phyloP scores from a whole-genome alignment of 164 flowering plant genomes.

The Berberis vulgaris region DNA sequence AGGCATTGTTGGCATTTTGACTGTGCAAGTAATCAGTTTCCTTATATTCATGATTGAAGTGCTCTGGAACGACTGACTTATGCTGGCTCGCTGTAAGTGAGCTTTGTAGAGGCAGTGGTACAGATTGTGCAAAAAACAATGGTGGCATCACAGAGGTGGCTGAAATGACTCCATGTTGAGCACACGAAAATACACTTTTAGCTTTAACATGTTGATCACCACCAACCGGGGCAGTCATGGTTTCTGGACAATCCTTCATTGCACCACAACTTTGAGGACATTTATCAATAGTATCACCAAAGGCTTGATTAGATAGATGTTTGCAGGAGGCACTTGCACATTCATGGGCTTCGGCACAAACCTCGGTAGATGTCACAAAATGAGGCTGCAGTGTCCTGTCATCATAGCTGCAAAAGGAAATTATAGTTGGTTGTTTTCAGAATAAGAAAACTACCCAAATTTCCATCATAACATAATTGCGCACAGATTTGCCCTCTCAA shows the following conservation, averaged over 20 bases:
- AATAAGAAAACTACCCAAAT: background rate
- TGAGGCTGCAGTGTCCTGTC: slow-evolving; percentile 24
- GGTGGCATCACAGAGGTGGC: slow-evolving; percentile 27
- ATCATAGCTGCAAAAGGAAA: slow-evolving; percentile 50
- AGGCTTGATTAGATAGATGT: slow-evolving; percentile 14
- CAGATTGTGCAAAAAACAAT: slow-evolving; percentile 20
- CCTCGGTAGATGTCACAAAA: slow-evolving; percentile 15
- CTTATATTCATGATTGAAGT: slow-evolving; percentile 21
- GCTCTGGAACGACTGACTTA: slow-evolving; percentile 5
- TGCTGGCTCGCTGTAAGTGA: slow-evolving; percentile 21
- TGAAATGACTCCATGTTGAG: no score
- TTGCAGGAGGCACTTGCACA: slow-evolving; percentile 17
- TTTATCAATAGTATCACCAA: slow-evolving; percentile 13
- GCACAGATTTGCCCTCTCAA: background rate
- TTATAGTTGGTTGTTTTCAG: background rate
- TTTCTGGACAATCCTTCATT: slow-evolving; percentile 20
- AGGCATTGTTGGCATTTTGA: slow-evolving; percentile 12
- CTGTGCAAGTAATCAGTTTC: slow-evolving; percentile 4
- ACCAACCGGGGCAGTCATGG: slow-evolving; percentile 21
- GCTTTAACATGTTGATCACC: slow-evolving; percentile 25
- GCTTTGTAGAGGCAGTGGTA: slow-evolving; percentile 29
- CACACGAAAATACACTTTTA: slow-evolving; percentile 14
- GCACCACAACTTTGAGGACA: slow-evolving; percentile 10
- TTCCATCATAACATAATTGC: no score
- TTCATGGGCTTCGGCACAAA: slow-evolving; percentile 22